Evolutionary conservation across 345 rosid genomes (phyloP).

Genomic region (Corymbia maculata): DNA sequence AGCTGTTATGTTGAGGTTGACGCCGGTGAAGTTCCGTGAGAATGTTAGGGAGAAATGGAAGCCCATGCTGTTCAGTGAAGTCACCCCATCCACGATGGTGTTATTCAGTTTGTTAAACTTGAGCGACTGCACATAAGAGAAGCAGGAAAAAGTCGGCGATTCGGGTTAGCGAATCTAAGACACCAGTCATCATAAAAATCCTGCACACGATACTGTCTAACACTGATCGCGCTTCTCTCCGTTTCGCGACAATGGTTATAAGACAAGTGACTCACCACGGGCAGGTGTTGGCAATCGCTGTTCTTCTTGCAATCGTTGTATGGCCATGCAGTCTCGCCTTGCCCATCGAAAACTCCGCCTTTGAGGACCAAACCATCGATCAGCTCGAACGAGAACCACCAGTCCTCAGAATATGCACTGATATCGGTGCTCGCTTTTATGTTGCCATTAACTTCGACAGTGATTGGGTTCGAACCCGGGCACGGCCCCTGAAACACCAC

Average conservation of each 20-base stretch:
- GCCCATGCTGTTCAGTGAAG: conserved; percentile 35
- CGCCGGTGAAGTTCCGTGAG: conserved; percentile 2
- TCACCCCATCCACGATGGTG: conserved; percentile 15
- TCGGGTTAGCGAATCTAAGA: background rate
- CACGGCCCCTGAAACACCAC: conserved; percentile 59
- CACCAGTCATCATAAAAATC: background rate
- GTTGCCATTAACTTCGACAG: conserved; percentile 34
- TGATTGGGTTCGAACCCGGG: conserved; percentile 9
- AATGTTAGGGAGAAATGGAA: conserved; percentile 38
- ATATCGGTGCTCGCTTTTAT: conserved; percentile 24
- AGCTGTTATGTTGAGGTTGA: conserved; percentile 29
- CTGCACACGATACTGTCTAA: background rate
- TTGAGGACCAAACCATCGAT: conserved; percentile 31
- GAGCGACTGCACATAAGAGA: conserved; percentile 23
- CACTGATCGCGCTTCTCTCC: background rate
- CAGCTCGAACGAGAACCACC: conserved; percentile 41
- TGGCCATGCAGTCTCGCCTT: conserved; percentile 37
- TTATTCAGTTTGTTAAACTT: conserved; percentile 24
- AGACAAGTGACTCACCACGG: conserved; percentile 21
- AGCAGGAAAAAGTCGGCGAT: background rate
- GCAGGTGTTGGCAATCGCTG: conserved; percentile 22
- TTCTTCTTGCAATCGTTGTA: conserved; percentile 23
- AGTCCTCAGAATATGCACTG: conserved; percentile 8
- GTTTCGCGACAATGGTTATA: background rate
- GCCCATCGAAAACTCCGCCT: conserved; percentile 64